phyloP scores from a whole-genome alignment of 805 yeast species.

The Yarrowia sp. region DNA sequence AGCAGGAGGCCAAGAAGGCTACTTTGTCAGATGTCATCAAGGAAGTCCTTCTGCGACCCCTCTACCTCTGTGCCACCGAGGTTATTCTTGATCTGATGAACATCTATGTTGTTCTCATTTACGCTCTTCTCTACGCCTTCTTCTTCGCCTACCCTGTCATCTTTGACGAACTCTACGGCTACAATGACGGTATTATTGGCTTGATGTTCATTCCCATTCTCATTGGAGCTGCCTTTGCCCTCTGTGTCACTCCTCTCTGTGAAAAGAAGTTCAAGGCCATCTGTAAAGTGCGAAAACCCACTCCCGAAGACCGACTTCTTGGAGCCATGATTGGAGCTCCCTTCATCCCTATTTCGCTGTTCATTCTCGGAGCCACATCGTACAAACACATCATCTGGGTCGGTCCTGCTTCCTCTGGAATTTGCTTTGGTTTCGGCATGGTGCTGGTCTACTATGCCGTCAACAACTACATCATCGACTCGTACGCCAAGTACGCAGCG shows the following conservation, averaged over 20 bases:
- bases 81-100: conserved; percentile 87
- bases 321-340: conserved; percentile 59
- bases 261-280: conserved; percentile 66
- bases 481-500: conserved; percentile 69
- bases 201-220: conserved; percentile 89
- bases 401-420: conserved; percentile 64
- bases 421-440: conserved; percentile 62
- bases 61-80: conserved; percentile 75
- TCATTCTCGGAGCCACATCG: conserved; percentile 69
- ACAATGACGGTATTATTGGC: conserved; percentile 78
- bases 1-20: conserved; percentile 88
- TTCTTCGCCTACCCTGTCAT: conserved; percentile 95
- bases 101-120: conserved; percentile 84
- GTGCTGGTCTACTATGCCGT: conserved; percentile 71
- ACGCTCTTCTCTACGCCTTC: conserved; percentile 89
- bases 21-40: conserved; percentile 69
- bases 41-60: conserved; percentile 75
- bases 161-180: conserved; percentile 74
- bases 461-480: conserved; percentile 76
- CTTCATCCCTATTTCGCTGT: conserved; percentile 59
- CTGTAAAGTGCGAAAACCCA: conserved; percentile 55
- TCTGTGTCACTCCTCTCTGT: conserved; percentile 73
- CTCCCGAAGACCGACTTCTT: conserved; percentile 65
- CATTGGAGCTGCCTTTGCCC: conserved; percentile 81
- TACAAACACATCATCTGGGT: conserved; percentile 56